Conservation (phyloP, 495 filamentous ascomycete genomes). For the Talaromyces trachyspermus region DNA sequence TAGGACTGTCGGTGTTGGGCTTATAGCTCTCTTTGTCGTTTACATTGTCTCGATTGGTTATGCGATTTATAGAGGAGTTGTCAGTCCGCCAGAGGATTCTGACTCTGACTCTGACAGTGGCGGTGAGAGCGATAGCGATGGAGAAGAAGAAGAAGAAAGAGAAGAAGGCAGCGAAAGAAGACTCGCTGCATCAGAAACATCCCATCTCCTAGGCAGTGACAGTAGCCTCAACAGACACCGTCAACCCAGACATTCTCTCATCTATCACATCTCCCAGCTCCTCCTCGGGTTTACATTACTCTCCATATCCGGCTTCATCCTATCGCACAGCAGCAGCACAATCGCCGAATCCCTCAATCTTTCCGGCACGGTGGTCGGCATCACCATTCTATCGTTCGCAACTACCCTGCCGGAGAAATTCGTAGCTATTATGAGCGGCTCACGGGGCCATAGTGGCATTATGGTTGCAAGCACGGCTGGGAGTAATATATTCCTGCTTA, state of each 20-base stretch:
- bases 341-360: constrained; percentile 32
- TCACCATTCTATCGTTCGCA: constrained; percentile 47
- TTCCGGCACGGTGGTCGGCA: constrained; percentile 42
- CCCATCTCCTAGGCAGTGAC: constrained; percentile 10
- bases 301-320: constrained; percentile 40
- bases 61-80: constrained; percentile 38
- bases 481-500: constrained; percentile 49
- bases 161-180: background rate
- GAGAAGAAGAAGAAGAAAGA: constrained; percentile 9
- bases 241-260: constrained; percentile 9
- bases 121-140: constrained; percentile 10
- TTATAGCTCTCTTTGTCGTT: constrained; percentile 35
- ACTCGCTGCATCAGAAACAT: constrained; percentile 10
- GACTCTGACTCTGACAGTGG: constrained; percentile 25
- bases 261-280: constrained; percentile 37
- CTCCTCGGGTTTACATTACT: constrained; percentile 41
- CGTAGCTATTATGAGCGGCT: constrained; percentile 38
- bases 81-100: constrained; percentile 29
- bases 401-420: constrained; percentile 53
- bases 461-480: constrained; percentile 48
- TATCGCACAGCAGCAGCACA: constrained; percentile 32
- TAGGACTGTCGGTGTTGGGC: constrained; percentile 24
- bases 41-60: constrained; percentile 41
- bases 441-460: constrained; percentile 39
- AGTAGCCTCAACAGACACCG: background rate